Percentiles rank a stretch among this genome's conserved stretches.
Conservation (phyloP, 2,329 filamentous ascomycete species). For the Colletotrichum chrysophilum region DNA sequence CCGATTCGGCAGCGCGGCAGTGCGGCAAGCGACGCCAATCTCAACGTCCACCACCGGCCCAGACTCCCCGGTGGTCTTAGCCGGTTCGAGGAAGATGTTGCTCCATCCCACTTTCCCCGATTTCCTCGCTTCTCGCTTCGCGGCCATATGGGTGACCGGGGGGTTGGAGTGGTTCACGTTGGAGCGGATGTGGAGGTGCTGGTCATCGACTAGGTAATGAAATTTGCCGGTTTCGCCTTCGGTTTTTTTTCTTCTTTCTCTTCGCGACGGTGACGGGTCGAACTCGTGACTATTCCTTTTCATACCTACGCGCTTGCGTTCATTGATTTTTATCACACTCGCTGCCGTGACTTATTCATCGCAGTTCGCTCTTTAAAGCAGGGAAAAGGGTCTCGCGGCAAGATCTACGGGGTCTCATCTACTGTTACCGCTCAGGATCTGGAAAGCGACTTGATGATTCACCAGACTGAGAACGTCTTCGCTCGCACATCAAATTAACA, state of each 20-base stretch:
- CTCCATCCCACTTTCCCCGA: not conserved
- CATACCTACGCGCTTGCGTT: not conserved
- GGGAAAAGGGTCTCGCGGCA: too few relatives aligned
- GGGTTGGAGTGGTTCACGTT: not conserved
- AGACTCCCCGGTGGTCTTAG: not conserved
- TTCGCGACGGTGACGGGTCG: not conserved
- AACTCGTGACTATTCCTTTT: not conserved
- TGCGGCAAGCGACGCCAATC: not conserved
- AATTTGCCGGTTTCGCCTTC: not conserved
- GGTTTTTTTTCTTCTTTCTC: not conserved
- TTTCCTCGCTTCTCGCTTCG: not conserved
- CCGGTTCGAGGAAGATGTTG: not conserved
- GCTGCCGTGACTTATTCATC: not conserved
- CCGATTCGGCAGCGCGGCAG: conserved; percentile 12
- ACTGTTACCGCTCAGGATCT: not conserved
- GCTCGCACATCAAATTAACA: not conserved
- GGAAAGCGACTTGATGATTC: not conserved
- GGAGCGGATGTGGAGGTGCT: conserved; percentile 15
- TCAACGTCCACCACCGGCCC: not conserved
- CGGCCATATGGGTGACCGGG: not conserved
- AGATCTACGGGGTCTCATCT: not conserved
- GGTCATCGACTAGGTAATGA: conserved; percentile 17
- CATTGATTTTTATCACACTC: not conserved
- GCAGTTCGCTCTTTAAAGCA: not conserved
- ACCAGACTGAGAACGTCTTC: not conserved